These are phyloP conservation scores for Ophiostoma sp. DNA, from an alignment of 2,329 filamentous ascomycete genomes.

Conservation along the genomic window DNA sequence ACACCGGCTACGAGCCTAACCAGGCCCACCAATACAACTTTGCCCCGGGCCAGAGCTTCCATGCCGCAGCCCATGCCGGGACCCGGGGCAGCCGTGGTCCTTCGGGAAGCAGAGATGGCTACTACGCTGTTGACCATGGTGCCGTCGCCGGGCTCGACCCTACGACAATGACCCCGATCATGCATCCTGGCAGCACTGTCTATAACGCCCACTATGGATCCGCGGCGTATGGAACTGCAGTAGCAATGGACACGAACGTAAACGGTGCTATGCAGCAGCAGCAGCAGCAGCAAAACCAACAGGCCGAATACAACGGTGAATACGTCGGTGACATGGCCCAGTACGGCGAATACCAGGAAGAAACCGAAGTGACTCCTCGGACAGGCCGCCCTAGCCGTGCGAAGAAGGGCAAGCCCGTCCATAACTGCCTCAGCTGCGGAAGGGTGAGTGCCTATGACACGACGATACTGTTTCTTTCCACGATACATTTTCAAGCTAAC, in stretches of 20 bases:
- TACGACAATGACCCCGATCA: background rate
- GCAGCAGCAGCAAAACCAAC: background rate
- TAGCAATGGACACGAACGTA: background rate
- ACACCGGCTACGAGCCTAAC: background rate
- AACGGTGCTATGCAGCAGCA: background rate
- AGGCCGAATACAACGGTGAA: background rate
- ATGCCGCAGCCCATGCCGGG: background rate
- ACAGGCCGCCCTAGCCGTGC: slow-evolving; percentile 11
- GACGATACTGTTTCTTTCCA: background rate
- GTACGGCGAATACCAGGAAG: slow-evolving; percentile 3
- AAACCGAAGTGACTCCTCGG: background rate
- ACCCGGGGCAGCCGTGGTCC: background rate
- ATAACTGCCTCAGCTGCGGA: slow-evolving; percentile 8
- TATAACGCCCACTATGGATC: background rate
- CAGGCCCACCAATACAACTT: background rate
- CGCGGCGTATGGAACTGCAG: background rate
- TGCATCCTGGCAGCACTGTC: background rate
- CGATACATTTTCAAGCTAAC: background rate
- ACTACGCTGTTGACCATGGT: background rate
- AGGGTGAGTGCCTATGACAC: background rate
- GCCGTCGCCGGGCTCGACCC: too few relatives aligned
- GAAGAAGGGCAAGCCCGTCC: slow-evolving; percentile 16
- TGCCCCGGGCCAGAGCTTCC: background rate
- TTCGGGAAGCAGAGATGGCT: background rate
- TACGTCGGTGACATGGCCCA: background rate